These are phyloP conservation scores for Rhodotorula sp. DNA, from an alignment of 1,284 basidiomycete species.

Conservation along the genomic window DNA sequence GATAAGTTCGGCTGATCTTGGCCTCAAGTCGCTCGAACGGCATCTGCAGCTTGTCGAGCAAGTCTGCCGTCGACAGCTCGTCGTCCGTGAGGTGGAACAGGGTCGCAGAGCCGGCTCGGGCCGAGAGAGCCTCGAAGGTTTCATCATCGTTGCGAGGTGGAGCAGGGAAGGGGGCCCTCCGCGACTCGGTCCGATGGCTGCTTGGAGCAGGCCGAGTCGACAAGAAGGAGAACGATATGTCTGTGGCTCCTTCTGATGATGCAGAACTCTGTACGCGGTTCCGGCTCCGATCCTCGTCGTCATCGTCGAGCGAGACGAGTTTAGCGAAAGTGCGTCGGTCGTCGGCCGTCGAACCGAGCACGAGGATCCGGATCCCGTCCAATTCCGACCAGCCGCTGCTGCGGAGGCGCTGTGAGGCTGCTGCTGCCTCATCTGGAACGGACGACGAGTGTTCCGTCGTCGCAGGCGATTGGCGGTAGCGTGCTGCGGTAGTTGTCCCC, in stretches of 20 bases:
- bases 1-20: constrained; percentile 18
- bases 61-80: background rate
- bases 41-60: background rate
- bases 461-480: background rate
- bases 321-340: constrained; percentile 19
- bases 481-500: background rate
- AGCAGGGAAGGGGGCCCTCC: background rate
- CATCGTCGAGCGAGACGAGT: constrained; percentile 12
- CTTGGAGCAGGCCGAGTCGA: constrained; percentile 4
- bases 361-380: constrained; percentile 10
- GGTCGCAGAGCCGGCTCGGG: background rate
- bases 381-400: too few species aligned
- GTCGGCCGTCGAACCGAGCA: constrained; percentile 25
- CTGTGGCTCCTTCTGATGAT: background rate
- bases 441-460: background rate
- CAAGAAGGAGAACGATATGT: constrained; percentile 27
- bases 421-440: background rate
- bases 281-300: background rate
- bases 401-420: background rate
- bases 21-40: constrained; percentile 33
- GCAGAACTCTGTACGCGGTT: background rate
- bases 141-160: too few species aligned
- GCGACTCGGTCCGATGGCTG: background rate
- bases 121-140: constrained; percentile 2
- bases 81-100: constrained; percentile 2